Conservation (phyloP, 179 eudicot species). For the Beta macrorhiza region DNA sequence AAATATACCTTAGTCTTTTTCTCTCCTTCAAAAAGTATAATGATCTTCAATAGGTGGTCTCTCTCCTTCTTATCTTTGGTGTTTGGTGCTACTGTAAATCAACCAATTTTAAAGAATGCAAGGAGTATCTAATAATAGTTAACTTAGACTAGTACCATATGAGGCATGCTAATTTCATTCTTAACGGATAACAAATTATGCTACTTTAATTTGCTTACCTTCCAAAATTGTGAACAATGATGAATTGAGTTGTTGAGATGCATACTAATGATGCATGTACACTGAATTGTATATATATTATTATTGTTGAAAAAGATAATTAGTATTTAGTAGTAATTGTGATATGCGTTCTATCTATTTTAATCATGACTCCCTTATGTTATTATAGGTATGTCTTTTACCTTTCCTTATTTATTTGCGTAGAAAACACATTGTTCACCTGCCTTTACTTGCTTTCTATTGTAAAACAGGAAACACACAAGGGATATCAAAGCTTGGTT, state of each 20-base stretch:
- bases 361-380: neutral
- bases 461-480: slow-evolving; percentile 42
- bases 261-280: neutral
- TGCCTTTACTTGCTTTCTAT: neutral
- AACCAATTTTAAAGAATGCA: too few species aligned
- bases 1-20: too few species aligned
- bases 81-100: too few species aligned
- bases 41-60: too few species aligned
- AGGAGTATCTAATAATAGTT: too few species aligned
- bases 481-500: slow-evolving; percentile 41
- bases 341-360: neutral
- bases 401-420: too few species aligned
- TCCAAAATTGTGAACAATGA: neutral
- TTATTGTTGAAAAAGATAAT: neutral
- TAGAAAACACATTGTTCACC: neutral
- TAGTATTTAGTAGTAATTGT: neutral
- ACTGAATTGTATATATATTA: neutral
- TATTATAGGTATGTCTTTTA: neutral
- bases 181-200: too few species aligned
- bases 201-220: neutral
- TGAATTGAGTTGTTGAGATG: neutral
- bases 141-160: too few species aligned
- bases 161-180: too few species aligned
- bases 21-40: too few species aligned
- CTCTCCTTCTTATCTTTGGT: too few species aligned